A percentile compares a stretch with the other conserved stretches of the same genome.
These are phyloP conservation scores for Coniferiporia weirii DNA, from an alignment of 1,284 basidiomycete genomes.

Conservation along the genomic window DNA sequence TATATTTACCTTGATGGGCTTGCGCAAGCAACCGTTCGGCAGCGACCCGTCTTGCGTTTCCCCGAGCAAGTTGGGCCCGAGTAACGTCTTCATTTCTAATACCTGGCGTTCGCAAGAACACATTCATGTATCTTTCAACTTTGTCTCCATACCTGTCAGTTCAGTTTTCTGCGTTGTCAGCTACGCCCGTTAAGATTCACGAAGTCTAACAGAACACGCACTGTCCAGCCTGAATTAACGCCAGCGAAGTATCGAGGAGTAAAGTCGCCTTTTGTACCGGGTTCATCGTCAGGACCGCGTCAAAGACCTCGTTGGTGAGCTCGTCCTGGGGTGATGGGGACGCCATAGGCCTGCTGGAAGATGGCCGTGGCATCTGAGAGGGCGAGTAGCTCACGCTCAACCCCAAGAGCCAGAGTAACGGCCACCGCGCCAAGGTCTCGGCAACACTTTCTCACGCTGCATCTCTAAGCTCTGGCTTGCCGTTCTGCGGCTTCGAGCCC, in stretches of 20 bases:
- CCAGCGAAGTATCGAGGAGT: constrained; percentile 52
- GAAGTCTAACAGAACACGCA: constrained; percentile 23
- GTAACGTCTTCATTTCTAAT: constrained; percentile 45
- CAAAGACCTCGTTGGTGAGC: constrained; percentile 52
- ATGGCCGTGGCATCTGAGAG: constrained; percentile 16
- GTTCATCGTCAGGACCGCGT: constrained; percentile 47
- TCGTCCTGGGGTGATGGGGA: constrained; percentile 37
- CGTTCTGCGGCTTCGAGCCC: no score
- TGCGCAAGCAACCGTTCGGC: constrained; percentile 49
- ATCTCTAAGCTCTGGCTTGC: no score
- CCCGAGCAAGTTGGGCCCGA: constrained; percentile 50
- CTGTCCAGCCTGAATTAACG: constrained; percentile 47
- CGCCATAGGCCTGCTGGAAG: constrained; percentile 7
- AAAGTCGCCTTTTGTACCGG: constrained; percentile 48
- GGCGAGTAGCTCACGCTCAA: neutral
- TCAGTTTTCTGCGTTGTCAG: neutral
- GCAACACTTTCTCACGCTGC: neutral
- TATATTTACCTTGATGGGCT: constrained; percentile 49
- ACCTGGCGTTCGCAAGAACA: constrained; percentile 56
- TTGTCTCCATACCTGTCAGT: constrained; percentile 49
- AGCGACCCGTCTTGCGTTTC: constrained; percentile 48
- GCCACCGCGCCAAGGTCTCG: neutral
- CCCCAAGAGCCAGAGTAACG: neutral
- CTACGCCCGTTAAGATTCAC: neutral
- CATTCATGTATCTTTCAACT: constrained; percentile 59